Evolutionary conservation across 2,329 filamentous ascomycete species (phyloP), one percentile per base, ranked within the genome.

Genomic region (Trichoderma sp.): DNA sequence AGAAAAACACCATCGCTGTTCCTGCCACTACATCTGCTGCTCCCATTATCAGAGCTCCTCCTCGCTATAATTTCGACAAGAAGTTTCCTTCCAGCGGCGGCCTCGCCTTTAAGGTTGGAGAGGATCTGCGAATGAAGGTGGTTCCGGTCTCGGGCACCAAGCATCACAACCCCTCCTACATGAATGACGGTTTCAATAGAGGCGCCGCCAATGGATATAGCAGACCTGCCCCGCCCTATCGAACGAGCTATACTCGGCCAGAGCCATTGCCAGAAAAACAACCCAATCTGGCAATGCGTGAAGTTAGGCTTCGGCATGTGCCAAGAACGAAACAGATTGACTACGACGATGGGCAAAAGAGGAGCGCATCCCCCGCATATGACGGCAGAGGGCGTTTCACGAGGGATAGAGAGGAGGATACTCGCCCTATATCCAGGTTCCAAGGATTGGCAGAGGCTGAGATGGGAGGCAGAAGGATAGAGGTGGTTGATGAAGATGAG

Each of bases 201-300:
- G 71, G 71, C 11, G 66, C 52, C 24, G 52, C 71, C 30, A 67
- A 72, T 63, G 69, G 66, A 39, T 73, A 70, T 8, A 70, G 70
- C 39, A 71, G 70, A 6, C 63, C 63, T 11, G 18, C 39, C 16
- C 26, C 37, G 5, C 26, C 37, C 10, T 66, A 73, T 66, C 69
- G 70, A 18, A 59, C 68, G 30, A 60, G 70, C 8, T 73, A 72
- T 28, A 52, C 58, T 32, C 74, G 73, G 21, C 74, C 75, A 6
- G 70, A 70, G 14, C 76, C 75, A 4, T 75, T 75, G 39, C 68
- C 71, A 10, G 70, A 73, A 30, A 74, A 68, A 24, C 76, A 77
- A 26, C 73, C 78, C 21, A 80, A 77, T 59, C 75, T 83, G n/a
- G 77, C 83, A 0, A 73, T 83, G 68, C 79, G 83, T 24, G 80